Conservation (phyloP, 1,284 basidiomycete species). For the Thelephora terrestris region DNA sequence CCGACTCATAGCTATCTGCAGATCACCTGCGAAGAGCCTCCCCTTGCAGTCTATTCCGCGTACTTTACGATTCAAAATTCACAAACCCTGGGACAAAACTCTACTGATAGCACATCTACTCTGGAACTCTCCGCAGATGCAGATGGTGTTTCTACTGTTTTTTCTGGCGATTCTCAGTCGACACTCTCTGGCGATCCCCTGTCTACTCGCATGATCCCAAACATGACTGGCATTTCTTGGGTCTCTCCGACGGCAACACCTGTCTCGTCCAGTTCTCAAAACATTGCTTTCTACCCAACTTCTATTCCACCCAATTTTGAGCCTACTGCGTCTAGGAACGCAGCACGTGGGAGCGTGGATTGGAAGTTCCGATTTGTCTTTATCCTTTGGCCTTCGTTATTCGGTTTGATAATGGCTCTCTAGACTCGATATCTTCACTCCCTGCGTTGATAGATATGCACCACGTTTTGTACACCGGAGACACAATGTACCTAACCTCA, state of each 20-base stretch:
- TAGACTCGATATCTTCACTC: constrained; percentile 10
- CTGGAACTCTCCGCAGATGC: background rate
- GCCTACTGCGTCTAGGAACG: background rate
- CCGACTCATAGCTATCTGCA: constrained; percentile 10
- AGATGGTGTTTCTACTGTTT: background rate
- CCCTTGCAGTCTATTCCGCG: constrained; percentile 21
- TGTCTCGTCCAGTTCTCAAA: too few relatives aligned
- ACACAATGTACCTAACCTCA: too few relatives aligned
- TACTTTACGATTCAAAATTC: constrained; percentile 27
- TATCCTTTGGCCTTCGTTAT: constrained; percentile 46
- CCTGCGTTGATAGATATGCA: too few relatives aligned
- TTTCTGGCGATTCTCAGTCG: background rate
- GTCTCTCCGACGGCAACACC: constrained; percentile 11
- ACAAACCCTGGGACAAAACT: background rate
- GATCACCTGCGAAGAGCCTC: constrained; percentile 20
- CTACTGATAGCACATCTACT: background rate
- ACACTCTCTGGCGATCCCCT: constrained; percentile 12
- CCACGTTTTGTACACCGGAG: too few relatives aligned
- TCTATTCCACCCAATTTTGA: background rate
- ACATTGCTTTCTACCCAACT: background rate
- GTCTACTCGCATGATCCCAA: constrained; percentile 17
- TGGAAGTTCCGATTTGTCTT: constrained; percentile 40
- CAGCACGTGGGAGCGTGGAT: constrained; percentile 1
- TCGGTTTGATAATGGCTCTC: constrained; percentile 41
- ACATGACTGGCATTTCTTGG: constrained; percentile 14